Evolutionary conservation across 495 filamentous ascomycete genomes (phyloP), one percentile per base, ranked within the genome.

Genomic region (Aspergillus conjunctus): DNA sequence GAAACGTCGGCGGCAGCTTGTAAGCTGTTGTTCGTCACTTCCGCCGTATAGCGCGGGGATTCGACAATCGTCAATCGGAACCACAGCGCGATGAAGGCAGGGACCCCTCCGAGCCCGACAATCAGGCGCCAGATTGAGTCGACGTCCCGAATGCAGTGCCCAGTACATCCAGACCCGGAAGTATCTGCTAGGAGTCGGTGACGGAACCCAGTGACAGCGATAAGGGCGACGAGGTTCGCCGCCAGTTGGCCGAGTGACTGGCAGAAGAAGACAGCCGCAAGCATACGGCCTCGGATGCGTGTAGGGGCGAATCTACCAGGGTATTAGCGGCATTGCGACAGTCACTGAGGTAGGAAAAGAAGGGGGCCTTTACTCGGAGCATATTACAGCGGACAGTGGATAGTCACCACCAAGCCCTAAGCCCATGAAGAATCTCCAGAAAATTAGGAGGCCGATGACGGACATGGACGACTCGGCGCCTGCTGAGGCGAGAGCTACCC

Each of bases 191-290:
- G 31, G 7, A 63, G 55, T n/a, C 20, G 51, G 50, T 50, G 41
- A 32, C 43, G 54, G 33, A 63, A 63, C 7, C 60, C 60, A 6
- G 55, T 49, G 1, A 59, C 55, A 4, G 51, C 55, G 21, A 63
- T 63, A 12, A 63, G 60, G 2, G 55, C 68, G 12, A 80, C 69
- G 22, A 82, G 55, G 11, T 76, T 72, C 9, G 73, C 83, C 3
- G 78, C 66, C 7, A 85, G 59, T 51, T 85, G 81, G 4, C 84
- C 85, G 4, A 85, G 32, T 0, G 83, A 76, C 52, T 88, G 85
- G 73, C 80, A 82, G 43, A 82, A 64, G 66, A 86, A 86, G 2
- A 88, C 80, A 6, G 79, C 78, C 10, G 79, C 82, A 59, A 87
- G 70, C 83, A 87, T 87, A 7, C 72, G 71, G 37, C 72, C 81